Conservation (phyloP, 2,329 filamentous ascomycete species). For the Trematosphaeria pertusa region DNA sequence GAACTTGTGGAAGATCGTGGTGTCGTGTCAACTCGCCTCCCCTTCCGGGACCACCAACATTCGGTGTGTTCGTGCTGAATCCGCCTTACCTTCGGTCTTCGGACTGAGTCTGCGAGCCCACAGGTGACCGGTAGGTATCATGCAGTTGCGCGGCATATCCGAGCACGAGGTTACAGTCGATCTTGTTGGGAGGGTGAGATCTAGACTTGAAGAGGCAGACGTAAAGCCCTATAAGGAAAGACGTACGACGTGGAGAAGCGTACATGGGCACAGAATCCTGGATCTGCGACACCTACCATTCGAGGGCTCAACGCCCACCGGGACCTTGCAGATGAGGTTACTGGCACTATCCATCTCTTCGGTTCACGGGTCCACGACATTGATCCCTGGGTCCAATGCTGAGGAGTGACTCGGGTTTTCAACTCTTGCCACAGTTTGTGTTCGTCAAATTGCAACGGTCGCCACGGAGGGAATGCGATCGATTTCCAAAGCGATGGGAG, state of each 20-base stretch:
- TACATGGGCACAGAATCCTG: conserved; percentile 2
- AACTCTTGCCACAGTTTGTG: not conserved
- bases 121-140: too few relatives aligned
- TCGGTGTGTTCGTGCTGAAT: too few relatives aligned
- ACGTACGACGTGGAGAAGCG: conserved; percentile 1
- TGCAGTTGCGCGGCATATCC: too few relatives aligned
- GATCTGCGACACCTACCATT: conserved; percentile 1
- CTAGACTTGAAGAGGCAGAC: too few relatives aligned
- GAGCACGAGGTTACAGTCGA: too few relatives aligned
- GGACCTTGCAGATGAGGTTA: conserved; percentile 18
- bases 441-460: conserved; percentile 5
- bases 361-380: conserved; percentile 1
- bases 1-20: too few relatives aligned
- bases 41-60: too few relatives aligned
- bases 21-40: too few relatives aligned
- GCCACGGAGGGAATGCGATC: conserved; percentile 8
- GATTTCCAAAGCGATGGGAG: not conserved
- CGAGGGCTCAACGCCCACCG: conserved; percentile 1
- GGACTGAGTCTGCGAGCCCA: too few relatives aligned
- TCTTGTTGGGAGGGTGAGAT: too few relatives aligned
- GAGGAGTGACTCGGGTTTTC: not conserved
- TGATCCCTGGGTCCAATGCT: not conserved
- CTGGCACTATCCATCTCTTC: conserved; percentile 7
- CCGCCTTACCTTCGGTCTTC: too few relatives aligned
- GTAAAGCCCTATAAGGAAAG: not conserved